Evolutionary conservation across 2,329 filamentous ascomycete species (phyloP).

Genomic region (Colletotrichum sp.): DNA sequence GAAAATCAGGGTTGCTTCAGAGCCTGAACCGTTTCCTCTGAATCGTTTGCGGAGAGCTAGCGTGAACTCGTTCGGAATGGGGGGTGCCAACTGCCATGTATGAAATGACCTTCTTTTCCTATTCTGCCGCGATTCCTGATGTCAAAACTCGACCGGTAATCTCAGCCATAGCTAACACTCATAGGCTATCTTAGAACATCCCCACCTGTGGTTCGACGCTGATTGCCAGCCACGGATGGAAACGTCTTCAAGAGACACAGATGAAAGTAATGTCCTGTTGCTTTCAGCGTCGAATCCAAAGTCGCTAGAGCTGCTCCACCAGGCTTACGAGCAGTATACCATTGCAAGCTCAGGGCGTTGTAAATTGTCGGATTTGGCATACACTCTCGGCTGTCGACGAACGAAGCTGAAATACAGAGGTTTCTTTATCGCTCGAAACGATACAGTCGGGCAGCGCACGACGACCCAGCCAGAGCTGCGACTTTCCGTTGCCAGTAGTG

Average conservation of each 20-base stretch:
- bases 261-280: background rate
- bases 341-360: background rate
- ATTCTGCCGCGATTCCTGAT: background rate
- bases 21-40: constrained; percentile 28
- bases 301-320: constrained; percentile 11
- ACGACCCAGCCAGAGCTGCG: background rate
- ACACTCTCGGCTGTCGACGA: constrained; percentile 32
- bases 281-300: constrained; percentile 24
- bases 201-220: background rate
- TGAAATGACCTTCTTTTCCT: background rate
- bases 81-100: constrained; percentile 24
- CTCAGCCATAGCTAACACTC: background rate
- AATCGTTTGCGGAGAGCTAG: constrained; percentile 29
- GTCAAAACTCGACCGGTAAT: background rate
- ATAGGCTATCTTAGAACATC: background rate
- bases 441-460: background rate
- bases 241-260: background rate
- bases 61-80: constrained; percentile 41
- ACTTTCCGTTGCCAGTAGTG: background rate
- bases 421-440: constrained; percentile 22
- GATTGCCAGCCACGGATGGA: background rate
- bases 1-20: constrained; percentile 28
- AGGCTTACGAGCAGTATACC: constrained; percentile 24
- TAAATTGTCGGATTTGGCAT: constrained; percentile 27
- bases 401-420: constrained; percentile 29